Evolutionary conservation across 208 protist species (phyloP).

Genomic region (Sergeia podlipaevii): DNA sequence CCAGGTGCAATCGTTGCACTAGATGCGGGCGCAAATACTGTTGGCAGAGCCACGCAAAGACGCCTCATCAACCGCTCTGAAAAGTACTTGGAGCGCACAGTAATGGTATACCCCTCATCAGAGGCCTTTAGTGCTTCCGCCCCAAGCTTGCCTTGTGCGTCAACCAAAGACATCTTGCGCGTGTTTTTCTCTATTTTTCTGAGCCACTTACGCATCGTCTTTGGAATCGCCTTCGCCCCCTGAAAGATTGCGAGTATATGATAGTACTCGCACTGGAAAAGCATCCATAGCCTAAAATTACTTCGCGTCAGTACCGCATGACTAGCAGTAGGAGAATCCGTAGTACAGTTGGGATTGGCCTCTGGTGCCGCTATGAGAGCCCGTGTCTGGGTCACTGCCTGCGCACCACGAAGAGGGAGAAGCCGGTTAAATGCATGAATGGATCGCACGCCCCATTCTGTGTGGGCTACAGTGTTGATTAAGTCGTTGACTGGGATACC

Average conservation of each 20-base stretch:
- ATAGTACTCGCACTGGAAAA: slow-evolving; percentile 52
- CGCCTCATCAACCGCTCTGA: slow-evolving; percentile 8
- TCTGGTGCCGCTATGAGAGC: no score
- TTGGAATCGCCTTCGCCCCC: slow-evolving; percentile 30
- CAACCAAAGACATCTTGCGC: neutral
- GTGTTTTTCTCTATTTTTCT: slow-evolving; percentile 13
- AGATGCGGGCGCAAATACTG: slow-evolving; percentile 7
- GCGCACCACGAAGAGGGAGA: neutral
- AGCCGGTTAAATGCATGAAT: slow-evolving; percentile 5
- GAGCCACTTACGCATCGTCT: slow-evolving; percentile 14
- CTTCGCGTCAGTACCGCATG: slow-evolving; percentile 13
- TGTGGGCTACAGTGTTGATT: no score
- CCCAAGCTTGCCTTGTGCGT: neutral
- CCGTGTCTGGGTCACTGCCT: neutral
- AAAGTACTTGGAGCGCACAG: slow-evolving; percentile 1
- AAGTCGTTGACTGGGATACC: no score
- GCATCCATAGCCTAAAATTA: slow-evolving; percentile 50
- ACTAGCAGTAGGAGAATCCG: neutral
- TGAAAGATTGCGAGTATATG: slow-evolving; percentile 48
- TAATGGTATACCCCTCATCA: slow-evolving; percentile 8
- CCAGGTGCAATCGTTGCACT: neutral
- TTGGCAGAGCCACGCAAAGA: slow-evolving; percentile 6
- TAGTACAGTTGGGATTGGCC: neutral
- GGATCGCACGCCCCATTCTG: neutral
- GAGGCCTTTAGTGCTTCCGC: neutral